A percentile compares a stretch with the other conserved stretches of the same genome.
Evolutionary conservation across 805 yeast species (phyloP).

Genomic region (Starmera pachycereana): DNA sequence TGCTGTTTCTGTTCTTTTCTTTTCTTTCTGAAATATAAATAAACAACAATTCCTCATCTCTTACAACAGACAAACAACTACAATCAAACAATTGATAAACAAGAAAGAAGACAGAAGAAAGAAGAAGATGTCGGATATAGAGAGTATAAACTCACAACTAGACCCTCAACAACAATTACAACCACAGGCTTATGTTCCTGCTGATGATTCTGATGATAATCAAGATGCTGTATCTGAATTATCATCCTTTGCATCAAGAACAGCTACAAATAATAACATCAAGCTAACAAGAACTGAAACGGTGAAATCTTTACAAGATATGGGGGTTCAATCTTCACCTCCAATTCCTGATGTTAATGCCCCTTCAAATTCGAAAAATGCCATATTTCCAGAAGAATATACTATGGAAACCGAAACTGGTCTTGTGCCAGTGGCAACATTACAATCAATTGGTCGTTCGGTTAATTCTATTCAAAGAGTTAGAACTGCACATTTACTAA

Average conservation of each 20-base stretch:
- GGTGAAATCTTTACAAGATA: constrained; percentile 50
- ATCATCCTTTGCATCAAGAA: constrained; percentile 19
- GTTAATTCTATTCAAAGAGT: constrained; percentile 24
- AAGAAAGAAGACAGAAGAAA: not conserved
- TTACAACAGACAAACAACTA: too few relatives aligned
- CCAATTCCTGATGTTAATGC: constrained; percentile 48
- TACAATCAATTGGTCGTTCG: constrained; percentile 56
- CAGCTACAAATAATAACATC: constrained; percentile 15
- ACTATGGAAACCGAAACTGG: constrained; percentile 85
- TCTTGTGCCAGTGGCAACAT: constrained; percentile 68
- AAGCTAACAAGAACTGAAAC: constrained; percentile 59
- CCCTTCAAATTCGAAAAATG: constrained; percentile 42
- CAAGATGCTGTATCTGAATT: constrained; percentile 38
- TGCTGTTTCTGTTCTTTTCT: too few relatives aligned
- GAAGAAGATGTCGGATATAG: not conserved
- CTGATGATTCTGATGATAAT: constrained; percentile 27
- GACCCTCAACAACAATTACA: constrained; percentile 6
- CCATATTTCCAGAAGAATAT: constrained; percentile 89
- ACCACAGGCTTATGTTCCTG: constrained; percentile 33
- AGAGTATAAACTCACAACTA: not conserved
- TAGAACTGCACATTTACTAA: constrained; percentile 24
- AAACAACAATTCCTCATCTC: too few relatives aligned
- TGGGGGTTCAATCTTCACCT: constrained; percentile 46
- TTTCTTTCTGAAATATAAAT: too few relatives aligned
- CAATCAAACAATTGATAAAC: not conserved